phyloP scores from a whole-genome alignment of 768 basidiomycete genomes.

The Lactarius indigo region DNA sequence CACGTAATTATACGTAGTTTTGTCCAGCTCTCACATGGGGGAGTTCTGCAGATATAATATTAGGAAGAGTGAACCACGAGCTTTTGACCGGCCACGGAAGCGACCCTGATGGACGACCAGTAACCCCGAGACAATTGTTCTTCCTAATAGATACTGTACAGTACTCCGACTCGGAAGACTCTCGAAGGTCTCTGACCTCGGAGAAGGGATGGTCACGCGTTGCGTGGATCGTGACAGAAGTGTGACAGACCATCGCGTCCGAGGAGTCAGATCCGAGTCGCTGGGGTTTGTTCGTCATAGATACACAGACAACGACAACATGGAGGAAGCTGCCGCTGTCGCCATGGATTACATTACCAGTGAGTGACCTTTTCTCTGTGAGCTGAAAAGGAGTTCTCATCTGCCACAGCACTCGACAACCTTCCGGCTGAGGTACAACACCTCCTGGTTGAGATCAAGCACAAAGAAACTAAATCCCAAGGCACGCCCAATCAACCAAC shows the following conservation, averaged over 20 bases:
- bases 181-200: too few species aligned
- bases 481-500: slow-evolving; percentile 29
- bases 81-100: background rate
- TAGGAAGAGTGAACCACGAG: background rate
- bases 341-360: slow-evolving; percentile 49
- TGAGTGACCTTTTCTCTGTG: slow-evolving; percentile 30
- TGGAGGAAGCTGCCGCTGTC: slow-evolving; percentile 48
- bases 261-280: background rate
- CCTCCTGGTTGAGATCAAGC: slow-evolving; percentile 46
- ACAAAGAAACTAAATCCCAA: slow-evolving; percentile 42
- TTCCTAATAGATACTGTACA: too few species aligned
- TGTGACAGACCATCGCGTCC: background rate
- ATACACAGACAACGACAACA: slow-evolving; percentile 4
- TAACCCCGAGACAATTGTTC: too few species aligned
- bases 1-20: background rate
- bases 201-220: too few species aligned
- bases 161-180: too few species aligned
- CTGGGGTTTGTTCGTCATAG: background rate
- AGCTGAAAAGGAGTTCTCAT: background rate
- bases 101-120: too few species aligned
- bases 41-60: background rate
- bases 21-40: background rate
- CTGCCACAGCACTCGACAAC: slow-evolving; percentile 44
- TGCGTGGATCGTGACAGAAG: background rate
- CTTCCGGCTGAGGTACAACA: slow-evolving; percentile 47